phyloP scores from a whole-genome alignment of 805 yeast species.

The Suhomyces tanzawaensis region DNA sequence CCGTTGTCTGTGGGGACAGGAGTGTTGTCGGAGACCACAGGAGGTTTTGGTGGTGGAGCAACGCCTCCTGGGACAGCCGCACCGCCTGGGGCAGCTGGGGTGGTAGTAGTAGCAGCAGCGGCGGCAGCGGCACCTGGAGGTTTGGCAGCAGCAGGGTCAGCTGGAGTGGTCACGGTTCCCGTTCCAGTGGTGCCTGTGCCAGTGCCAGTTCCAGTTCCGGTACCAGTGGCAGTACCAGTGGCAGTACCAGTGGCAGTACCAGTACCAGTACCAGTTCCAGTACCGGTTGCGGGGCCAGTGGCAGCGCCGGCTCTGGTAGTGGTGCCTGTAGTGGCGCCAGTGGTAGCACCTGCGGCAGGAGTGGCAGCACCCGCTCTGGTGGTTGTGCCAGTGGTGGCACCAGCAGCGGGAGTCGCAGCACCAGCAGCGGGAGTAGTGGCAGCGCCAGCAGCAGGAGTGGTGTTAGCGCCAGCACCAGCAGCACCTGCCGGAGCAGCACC shows the following conservation, averaged over 20 bases:
- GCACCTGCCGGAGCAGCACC: slow-evolving; percentile 14
- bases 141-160: slow-evolving; percentile 1
- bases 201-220: slow-evolving; percentile 6
- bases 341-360: slow-evolving; percentile 12
- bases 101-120: slow-evolving; percentile 9
- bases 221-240: slow-evolving; percentile 14
- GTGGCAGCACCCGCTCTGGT: slow-evolving; percentile 14
- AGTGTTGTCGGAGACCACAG: slow-evolving; percentile 7
- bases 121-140: slow-evolving; percentile 13
- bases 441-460: slow-evolving; percentile 17
- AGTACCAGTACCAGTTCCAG: slow-evolving; percentile 14
- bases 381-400: slow-evolving; percentile 16
- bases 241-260: slow-evolving; percentile 14
- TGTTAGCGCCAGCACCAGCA: slow-evolving; percentile 16
- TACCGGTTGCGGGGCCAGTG: slow-evolving; percentile 8
- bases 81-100: slow-evolving; percentile 10
- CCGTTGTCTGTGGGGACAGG: slow-evolving; percentile 18
- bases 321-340: slow-evolving; percentile 15
- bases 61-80: slow-evolving; percentile 4
- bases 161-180: slow-evolving; percentile 3
- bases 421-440: slow-evolving; percentile 17
- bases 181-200: slow-evolving; percentile 7
- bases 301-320: slow-evolving; percentile 8
- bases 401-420: slow-evolving; percentile 16
- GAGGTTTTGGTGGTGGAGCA: slow-evolving; percentile 9